Base-by-base conservation (phyloP, 108 stramenopile species). In the Pseudonitzschia pungens region DNA sequence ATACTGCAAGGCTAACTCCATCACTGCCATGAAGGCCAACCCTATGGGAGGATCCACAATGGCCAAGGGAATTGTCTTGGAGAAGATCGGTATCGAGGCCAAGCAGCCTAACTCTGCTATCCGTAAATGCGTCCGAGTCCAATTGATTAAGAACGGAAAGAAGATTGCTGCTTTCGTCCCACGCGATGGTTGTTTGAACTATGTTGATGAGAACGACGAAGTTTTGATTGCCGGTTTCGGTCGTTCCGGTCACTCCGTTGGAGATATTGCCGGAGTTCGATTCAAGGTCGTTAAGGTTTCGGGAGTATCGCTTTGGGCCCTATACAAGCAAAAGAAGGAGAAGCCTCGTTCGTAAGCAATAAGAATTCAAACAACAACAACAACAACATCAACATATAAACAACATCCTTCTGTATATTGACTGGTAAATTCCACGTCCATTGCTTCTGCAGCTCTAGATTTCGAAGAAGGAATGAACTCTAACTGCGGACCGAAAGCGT, bases 41-140 rank as follows among this genome's bases (percentile, higher is more conserved):
- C 98, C 99, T 72, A 94, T 99, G 87, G 99, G 98, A 87, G 99
- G 98, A 62, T 92, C 98, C 71, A 97, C 98, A 82, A 99, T 99
- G 98, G 97, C 98, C 86, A 99, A 99, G 94, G 99, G 99, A 81
- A 99, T 99, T 89, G 99, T 99, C 44, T 88, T 99, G 73, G 99
- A 99, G 89, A 99, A 99, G 93, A 99, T 99, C 60, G 99, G 99
- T 72, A 98, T 99, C 87, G 99, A 99, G 82, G 99, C 99, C 62
- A 99, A 99, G 87, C 99, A 99, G 88, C 99, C 99, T 69, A 99
- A 99, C 96, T 97, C 97, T n/a, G 99, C 99, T 74, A 99, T 99
- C 85, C 97, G 99, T 72, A 99, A 99, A 93, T 97, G 97, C 71
- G 98, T 98, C 50, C 97, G 99, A 57, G 99, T 99, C 54, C 99